Evolutionary conservation across 208 protist genomes (phyloP), one percentile per base, ranked within the genome.

Genomic region (Porcisia hertigi): DNA sequence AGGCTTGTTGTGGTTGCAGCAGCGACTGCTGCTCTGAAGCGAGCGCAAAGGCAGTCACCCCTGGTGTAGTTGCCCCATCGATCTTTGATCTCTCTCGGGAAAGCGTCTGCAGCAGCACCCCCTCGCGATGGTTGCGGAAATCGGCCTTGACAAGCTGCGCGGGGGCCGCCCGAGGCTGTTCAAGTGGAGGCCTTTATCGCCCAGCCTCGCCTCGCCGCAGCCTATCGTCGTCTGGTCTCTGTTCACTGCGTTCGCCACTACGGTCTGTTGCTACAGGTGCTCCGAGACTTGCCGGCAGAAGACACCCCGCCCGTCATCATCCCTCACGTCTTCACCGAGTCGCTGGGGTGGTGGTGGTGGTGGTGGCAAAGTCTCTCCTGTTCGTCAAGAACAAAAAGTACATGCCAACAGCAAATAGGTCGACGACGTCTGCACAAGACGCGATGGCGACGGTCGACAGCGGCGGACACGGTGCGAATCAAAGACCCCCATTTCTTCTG

Each of bases 281-380:
- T 97, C 36, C 77, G 74, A 20, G 67, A 80, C 20, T n/a, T 86
- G 60, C 34, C 81, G 1, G 75, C 69, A 5, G 88, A 92, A 52
- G 63, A 91, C 52, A 86, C 81, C 3, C 91, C 91, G 20, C 91
- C 89, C 3, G 76, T 85, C 18, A 91, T 97, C 74, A 76, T 97
- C 30, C 25, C 94, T n/a, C 93, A 97, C 77, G 93, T 82, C 62
- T 97, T 94, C 76, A 94, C 89, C 2, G 93, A 91, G n/a, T 92
- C 89, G 5, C 9, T 69, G 20, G 86, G 88, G 30, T 30, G 30
- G 30, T 30, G 30, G 30, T 30, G 30, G 30, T 30, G 30, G 30
- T 30, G 41, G 84, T 97, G 54, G 89, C 83, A 9, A 88, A 84
- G 67, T 89, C 93, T 3, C 77, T 91, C 34, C 79, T 95, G 39